Conservation (phyloP, 805 yeast species). For the Yarrowia sp. region DNA sequence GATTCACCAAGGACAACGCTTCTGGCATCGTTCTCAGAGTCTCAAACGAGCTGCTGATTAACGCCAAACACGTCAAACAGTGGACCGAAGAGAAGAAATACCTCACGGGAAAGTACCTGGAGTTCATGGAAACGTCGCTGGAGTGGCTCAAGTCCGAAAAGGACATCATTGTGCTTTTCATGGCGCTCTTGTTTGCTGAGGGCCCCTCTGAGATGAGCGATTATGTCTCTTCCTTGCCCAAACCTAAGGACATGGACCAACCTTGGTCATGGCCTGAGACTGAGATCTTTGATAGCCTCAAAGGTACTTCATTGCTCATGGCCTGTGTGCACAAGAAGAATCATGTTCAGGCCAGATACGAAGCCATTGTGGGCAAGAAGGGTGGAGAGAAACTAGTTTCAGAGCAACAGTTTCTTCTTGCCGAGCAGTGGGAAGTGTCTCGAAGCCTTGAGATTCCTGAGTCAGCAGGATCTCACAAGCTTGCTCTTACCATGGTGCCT, state of each 20-base stretch:
- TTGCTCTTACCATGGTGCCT: conserved; percentile 59
- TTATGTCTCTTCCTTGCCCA: conserved; percentile 45
- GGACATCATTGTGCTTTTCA: conserved; percentile 32
- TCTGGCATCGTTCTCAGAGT: conserved; percentile 38
- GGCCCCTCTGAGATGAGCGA: conserved; percentile 42
- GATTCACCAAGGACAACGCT: conserved; percentile 11
- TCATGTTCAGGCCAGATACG: conserved; percentile 43
- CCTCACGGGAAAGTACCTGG: conserved; percentile 33
- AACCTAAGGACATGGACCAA: conserved; percentile 45
- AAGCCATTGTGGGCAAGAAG: conserved; percentile 41
- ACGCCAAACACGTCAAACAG: conserved; percentile 35
- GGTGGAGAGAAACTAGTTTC: conserved; percentile 10
- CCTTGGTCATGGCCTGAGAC: conserved; percentile 47
- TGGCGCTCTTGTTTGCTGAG: conserved; percentile 40
- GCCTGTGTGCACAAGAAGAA: conserved; percentile 45
- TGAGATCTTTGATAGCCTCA: conserved; percentile 43
- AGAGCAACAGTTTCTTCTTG: conserved; percentile 42
- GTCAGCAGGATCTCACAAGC: conserved; percentile 26
- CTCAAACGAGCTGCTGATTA: conserved; percentile 40
- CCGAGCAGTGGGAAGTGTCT: conserved; percentile 51
- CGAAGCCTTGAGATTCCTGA: conserved; percentile 49
- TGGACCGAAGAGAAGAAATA: conserved; percentile 31
- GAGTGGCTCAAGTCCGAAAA: conserved; percentile 40
- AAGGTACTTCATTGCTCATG: conserved; percentile 45
- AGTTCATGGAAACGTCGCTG: conserved; percentile 18